These are phyloP conservation scores for Diplocarpon rosae DNA, from an alignment of 2,329 filamentous ascomycete species.

Conservation along the genomic window DNA sequence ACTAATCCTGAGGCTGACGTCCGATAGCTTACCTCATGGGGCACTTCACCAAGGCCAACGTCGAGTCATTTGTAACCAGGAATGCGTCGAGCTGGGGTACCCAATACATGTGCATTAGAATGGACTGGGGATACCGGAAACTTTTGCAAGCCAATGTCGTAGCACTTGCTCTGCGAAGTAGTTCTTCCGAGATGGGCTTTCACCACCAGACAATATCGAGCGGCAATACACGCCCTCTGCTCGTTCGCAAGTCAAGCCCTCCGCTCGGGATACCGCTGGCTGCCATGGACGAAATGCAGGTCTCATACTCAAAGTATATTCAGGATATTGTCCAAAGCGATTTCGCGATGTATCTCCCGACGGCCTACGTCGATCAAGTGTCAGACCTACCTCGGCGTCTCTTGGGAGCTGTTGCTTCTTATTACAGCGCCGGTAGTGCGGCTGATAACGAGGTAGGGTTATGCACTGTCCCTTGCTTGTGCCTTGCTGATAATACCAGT, in stretches of 20 bases:
- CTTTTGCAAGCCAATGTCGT: slow-evolving; percentile 21
- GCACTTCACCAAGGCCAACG: slow-evolving; percentile 22
- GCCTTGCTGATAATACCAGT: slow-evolving; percentile 14
- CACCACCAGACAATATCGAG: slow-evolving; percentile 16
- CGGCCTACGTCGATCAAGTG: slow-evolving; percentile 20
- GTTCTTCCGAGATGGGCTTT: slow-evolving; percentile 17
- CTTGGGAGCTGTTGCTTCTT: slow-evolving; percentile 16
- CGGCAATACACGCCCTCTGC: slow-evolving; percentile 7
- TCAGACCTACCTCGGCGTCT: slow-evolving; percentile 20
- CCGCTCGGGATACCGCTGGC: slow-evolving; percentile 23
- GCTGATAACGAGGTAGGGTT: slow-evolving; percentile 19
- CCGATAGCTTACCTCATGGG: slow-evolving; percentile 21
- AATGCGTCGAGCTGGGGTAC: slow-evolving; percentile 23
- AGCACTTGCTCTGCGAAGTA: slow-evolving; percentile 16
- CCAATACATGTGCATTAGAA: slow-evolving; percentile 15
- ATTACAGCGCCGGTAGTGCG: slow-evolving; percentile 16
- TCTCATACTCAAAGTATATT: slow-evolving; percentile 20
- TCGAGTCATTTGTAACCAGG: slow-evolving; percentile 21
- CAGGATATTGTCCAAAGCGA: slow-evolving; percentile 20
- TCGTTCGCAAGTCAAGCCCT: slow-evolving; percentile 20
- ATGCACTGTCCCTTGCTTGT: not conserved
- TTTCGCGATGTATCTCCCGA: slow-evolving; percentile 15
- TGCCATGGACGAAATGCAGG: slow-evolving; percentile 22
- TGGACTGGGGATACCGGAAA: slow-evolving; percentile 23
- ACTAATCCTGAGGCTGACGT: slow-evolving; percentile 3